Evolutionary conservation across 768 basidiomycete species (phyloP).

Genomic region (Tephrocybe rancida): DNA sequence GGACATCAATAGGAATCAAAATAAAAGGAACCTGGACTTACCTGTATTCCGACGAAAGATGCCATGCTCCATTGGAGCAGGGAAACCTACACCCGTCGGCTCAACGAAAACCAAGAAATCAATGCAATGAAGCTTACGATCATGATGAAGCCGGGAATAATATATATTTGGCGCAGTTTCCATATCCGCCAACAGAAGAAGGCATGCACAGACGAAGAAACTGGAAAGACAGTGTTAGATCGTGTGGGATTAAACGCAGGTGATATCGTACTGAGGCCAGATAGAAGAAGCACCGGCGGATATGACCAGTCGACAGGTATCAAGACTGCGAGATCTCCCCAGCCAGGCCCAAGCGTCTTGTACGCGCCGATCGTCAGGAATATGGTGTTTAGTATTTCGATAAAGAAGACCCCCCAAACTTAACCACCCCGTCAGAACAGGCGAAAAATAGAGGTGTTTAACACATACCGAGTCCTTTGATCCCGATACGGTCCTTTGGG

Average conservation of each 20-base stretch:
- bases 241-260: not conserved
- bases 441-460: not conserved
- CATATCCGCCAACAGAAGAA: conserved; percentile 12
- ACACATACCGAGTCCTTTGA: conserved; percentile 9
- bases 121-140: not conserved
- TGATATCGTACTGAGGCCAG: conserved; percentile 8
- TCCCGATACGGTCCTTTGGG: conserved; percentile 2
- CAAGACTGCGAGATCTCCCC: conserved; percentile 13
- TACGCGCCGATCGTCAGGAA: conserved; percentile 18
- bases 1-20: not conserved
- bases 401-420: conserved; percentile 13
- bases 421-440: not conserved
- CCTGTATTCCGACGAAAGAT: conserved; percentile 4
- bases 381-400: conserved; percentile 15
- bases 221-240: not conserved
- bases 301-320: conserved; percentile 17
- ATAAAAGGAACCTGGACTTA: not conserved
- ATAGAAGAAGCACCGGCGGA: conserved; percentile 2
- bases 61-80: conserved; percentile 3
- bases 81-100: conserved; percentile 1
- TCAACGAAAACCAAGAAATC: not conserved
- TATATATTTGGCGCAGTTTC: conserved; percentile 6
- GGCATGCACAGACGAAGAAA: conserved; percentile 1
- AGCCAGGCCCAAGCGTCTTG: conserved; percentile 14
- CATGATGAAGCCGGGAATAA: not conserved